phyloP scores from a whole-genome alignment of 129 eudicot species.

The Artemisia tridentata region DNA sequence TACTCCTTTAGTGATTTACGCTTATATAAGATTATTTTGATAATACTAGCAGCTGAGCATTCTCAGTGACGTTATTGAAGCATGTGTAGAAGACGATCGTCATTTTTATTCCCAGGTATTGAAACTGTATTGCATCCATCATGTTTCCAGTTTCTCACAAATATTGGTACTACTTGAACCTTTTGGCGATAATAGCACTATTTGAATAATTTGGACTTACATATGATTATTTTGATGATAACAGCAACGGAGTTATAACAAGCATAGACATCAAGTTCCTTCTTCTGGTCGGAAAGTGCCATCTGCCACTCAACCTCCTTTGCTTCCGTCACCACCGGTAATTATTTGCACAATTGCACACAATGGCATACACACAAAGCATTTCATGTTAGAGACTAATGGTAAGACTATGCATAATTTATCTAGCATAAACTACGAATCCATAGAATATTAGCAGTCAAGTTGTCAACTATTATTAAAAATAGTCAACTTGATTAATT shows the following conservation, averaged over 20 bases:
- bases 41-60: conserved; percentile 7
- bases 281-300: conserved; percentile 15
- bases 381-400: conserved; percentile 14
- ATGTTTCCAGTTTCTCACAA: background rate
- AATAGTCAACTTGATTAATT: conserved; percentile 24
- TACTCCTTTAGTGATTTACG: background rate
- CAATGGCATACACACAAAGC: conserved; percentile 20
- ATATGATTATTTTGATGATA: background rate
- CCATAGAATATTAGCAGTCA: background rate
- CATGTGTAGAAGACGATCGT: conserved; percentile 27
- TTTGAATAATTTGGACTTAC: background rate
- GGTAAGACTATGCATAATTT: conserved; percentile 1
- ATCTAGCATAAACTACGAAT: background rate
- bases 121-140: conserved; percentile 2
- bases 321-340: conserved; percentile 41
- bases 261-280: conserved; percentile 27
- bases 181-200: background rate
- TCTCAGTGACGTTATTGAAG: conserved; percentile 5
- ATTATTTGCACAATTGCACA: background rate
- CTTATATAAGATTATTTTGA: background rate
- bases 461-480: conserved; percentile 6
- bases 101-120: conserved; percentile 26
- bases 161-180: background rate
- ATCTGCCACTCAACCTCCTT: conserved; percentile 19
- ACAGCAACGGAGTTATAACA: conserved; percentile 23